Base-by-base conservation (phyloP, 805 yeast genomes). In the Maudiozyma turicensis region DNA sequence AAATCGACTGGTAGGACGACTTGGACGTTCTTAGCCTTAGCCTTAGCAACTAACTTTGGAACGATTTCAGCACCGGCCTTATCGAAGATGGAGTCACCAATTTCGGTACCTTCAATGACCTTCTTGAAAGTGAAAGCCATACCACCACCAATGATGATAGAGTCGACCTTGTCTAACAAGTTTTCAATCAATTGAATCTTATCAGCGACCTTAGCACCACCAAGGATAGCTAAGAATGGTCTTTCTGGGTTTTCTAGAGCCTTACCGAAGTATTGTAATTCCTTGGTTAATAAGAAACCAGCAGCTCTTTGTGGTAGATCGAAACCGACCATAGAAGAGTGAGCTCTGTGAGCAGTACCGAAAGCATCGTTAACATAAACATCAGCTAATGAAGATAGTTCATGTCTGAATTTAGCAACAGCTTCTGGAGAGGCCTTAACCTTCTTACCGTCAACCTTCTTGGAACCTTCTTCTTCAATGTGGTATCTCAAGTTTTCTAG, bases 321-420 rank as follows among this genome's bases (percentile, higher is more conserved):
- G 62, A 93, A 78, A 67, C 99, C 99, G 65, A 91, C 99, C 90
- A 93, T 90, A 45, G 99, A 93, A 48, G 97, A 88, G 78, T 91
- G 99, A 56, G 98, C 98, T 80, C 98, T 87, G 85, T 91, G 99
- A 50, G 97, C 96, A 54, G 99, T 93, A 72, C 99, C 99, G 66
- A 91, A 93, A 50, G 97, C 98, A 70, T 91, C 99, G 75, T 91
- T 84, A 70, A 91, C 81, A 77, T 93, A 91, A 58, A 91, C 95
- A 66, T 91, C 99, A 59, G 97, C 98, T 65, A 93, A 78, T 50
- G 88, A 74, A 63, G 96, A 86, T 73, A 91, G 81, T 67, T 85
- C 82, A 64, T 80, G 67, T 81, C 98, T 87, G 86, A 91, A 91
- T 61, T 74, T 78, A 67, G 75, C 82, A 60, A 93, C 97, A 57